Base-by-base conservation (phyloP, 768 basidiomycete genomes). In the Lactarius sanguifluus region DNA sequence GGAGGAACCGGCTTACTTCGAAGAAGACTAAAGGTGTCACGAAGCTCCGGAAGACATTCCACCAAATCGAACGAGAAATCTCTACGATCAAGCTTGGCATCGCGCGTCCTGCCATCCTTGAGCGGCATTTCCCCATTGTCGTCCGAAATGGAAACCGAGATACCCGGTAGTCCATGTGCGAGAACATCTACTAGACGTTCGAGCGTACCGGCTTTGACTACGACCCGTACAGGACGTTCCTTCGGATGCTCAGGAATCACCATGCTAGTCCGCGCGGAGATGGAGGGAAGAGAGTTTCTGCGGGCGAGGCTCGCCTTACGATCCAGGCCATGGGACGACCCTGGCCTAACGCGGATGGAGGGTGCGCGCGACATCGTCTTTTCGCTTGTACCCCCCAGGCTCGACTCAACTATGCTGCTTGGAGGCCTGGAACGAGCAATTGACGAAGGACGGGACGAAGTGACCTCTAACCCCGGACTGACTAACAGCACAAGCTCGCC, bases 101-200 rank as follows among this genome's bases (percentile, higher is more conserved):
- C 86, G 40, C 90, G 80, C 0, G 89, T 89, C 78, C 85, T 89
- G 2, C 87, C 86, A 69, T 91, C 89, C 25, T 86, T 79, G 52
- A 94, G 75, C 0, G 90, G 86, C 79, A 90, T 91, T 75, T 94
- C 91, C 0, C 92, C 92, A 70, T 92, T 93, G 72, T 94, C 92
- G 69, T 94, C 92, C 0, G 92, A 86, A 5, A 92, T 89, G 0
- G 89, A 88, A 0, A 92, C 90, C 0, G 89, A 88, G 5, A 94
- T 85, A 38, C 87, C 87, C 57, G 85, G 85, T 23, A 94, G 78
- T 4, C 92, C 92, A 72, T 90, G 88, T 0, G 91, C 86, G 18
- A 94, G 81, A 12, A 92, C 82, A 50, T 86, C 85, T 12, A 94
- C 88, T 1, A 94, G 79, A 32, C 84, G 81, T 66, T 89, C 88